phyloP scores from a whole-genome alignment of 345 rosid genomes.

The Linum trigynum region DNA sequence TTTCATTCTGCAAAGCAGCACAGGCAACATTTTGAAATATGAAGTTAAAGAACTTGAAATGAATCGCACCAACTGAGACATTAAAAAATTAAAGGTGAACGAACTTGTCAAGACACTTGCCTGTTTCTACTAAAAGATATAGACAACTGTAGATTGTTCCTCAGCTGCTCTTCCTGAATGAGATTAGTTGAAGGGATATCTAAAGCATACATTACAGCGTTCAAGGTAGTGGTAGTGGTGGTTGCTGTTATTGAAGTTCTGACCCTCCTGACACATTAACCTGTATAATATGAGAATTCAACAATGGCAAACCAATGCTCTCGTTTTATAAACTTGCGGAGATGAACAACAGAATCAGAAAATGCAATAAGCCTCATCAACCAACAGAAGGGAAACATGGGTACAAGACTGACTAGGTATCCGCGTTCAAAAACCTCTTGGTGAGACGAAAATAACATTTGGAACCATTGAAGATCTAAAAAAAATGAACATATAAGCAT shows the following conservation, averaged over 20 bases:
- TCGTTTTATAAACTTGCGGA: not conserved
- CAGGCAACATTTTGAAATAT: slow-evolving; percentile 13
- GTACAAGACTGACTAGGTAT: slow-evolving; percentile 54
- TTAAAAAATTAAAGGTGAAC: not conserved
- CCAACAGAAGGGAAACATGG: slow-evolving; percentile 68
- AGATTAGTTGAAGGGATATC: slow-evolving; percentile 79
- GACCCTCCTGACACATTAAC: slow-evolving; percentile 47
- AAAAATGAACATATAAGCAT: no score
- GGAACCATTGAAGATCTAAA: not conserved
- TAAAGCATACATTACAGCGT: slow-evolving; percentile 72
- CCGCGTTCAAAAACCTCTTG: slow-evolving; percentile 69
- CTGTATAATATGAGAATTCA: not conserved
- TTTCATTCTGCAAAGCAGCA: slow-evolving; percentile 75
- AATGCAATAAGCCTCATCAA: slow-evolving; percentile 96
- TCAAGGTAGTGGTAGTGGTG: slow-evolving; percentile 60
- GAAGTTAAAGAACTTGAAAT: not conserved
- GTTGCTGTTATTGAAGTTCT: slow-evolving; percentile 99
- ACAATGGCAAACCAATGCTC: not conserved
- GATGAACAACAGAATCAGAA: slow-evolving; percentile 37
- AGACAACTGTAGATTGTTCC: slow-evolving; percentile 71
- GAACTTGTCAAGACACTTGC: slow-evolving; percentile 28
- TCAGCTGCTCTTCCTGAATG: slow-evolving; percentile 50
- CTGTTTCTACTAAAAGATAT: slow-evolving; percentile 71
- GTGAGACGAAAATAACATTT: slow-evolving; percentile 95
- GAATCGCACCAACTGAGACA: not conserved